Evolutionary conservation across 371 early-diverging fungal species (phyloP).

Genomic region (Rhizomucor pusillus): DNA sequence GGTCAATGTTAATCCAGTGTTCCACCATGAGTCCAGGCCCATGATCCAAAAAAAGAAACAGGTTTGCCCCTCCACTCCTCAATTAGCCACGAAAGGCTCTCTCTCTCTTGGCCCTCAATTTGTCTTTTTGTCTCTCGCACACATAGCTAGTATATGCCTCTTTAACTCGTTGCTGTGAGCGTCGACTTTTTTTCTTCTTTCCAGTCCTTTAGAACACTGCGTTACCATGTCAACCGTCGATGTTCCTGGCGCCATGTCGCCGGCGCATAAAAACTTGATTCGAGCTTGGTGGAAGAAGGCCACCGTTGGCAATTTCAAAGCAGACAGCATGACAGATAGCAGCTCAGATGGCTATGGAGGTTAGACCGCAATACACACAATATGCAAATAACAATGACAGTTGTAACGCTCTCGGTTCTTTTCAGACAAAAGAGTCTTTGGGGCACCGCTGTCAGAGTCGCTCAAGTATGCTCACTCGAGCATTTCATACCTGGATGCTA

Average conservation of each 20-base stretch:
- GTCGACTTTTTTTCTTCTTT: too few relatives aligned
- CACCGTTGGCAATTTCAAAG: slow-evolving; percentile 13
- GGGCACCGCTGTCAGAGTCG: slow-evolving; percentile 31
- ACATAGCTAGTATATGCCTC: too few relatives aligned
- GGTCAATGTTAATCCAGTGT: too few relatives aligned
- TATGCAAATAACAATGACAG: too few relatives aligned
- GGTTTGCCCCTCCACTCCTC: too few relatives aligned
- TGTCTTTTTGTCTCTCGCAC: too few relatives aligned
- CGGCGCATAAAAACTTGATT: slow-evolving; percentile 28
- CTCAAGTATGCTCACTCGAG: slow-evolving; percentile 35
- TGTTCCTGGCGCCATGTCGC: slow-evolving; percentile 20
- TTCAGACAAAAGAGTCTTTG: slow-evolving; percentile 37
- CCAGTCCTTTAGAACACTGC: too few relatives aligned
- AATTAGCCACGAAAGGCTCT: too few relatives aligned
- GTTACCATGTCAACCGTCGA: slow-evolving; percentile 20
- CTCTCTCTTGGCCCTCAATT: too few relatives aligned
- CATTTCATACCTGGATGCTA: slow-evolving; percentile 33
- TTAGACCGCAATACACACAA: background rate
- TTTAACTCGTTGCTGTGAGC: too few relatives aligned
- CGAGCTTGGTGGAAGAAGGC: slow-evolving; percentile 45
- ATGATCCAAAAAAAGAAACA: too few relatives aligned
- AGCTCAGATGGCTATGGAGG: slow-evolving; percentile 17
- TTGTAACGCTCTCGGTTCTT: background rate
- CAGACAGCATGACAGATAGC: slow-evolving; percentile 8
- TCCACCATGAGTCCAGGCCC: too few relatives aligned